Conservation (phyloP, 179 eudicot species). For the Beta macrorhiza region DNA sequence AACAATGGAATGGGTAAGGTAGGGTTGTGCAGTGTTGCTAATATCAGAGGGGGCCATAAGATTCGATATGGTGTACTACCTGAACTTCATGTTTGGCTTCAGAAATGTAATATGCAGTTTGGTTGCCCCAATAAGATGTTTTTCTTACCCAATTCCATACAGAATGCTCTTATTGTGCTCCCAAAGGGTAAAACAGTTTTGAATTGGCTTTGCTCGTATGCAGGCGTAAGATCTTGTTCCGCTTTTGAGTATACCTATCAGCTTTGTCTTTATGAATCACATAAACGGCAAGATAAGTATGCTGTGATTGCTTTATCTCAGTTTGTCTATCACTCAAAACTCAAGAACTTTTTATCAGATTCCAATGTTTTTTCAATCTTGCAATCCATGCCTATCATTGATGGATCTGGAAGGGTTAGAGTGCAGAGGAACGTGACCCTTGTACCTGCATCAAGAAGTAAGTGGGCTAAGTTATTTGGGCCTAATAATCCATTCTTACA, state of each 20-base stretch:
- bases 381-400: slow-evolving; percentile 20
- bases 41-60: slow-evolving; percentile 1
- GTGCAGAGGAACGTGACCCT: slow-evolving; percentile 10
- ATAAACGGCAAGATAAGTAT: neutral
- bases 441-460: slow-evolving; percentile 32
- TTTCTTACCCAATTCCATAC: slow-evolving; percentile 30
- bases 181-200: neutral
- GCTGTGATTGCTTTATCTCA: slow-evolving; percentile 26
- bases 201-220: slow-evolving; percentile 15
- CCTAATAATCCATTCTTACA: slow-evolving; percentile 12
- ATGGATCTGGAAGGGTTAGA: slow-evolving; percentile 25
- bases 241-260: slow-evolving; percentile 14
- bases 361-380: slow-evolving; percentile 13
- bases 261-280: neutral
- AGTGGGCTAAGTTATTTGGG: slow-evolving; percentile 37
- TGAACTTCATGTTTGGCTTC: slow-evolving; percentile 35
- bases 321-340: slow-evolving; percentile 32
- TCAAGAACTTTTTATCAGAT: slow-evolving; percentile 18
- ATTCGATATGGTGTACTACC: slow-evolving; percentile 10
- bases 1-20: slow-evolving; percentile 5
- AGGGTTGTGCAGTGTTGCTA: slow-evolving; percentile 4
- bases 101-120: slow-evolving; percentile 32
- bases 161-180: slow-evolving; percentile 19
- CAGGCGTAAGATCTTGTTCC: slow-evolving; percentile 14
- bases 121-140: slow-evolving; percentile 16